phyloP scores from a whole-genome alignment of 148 eudicot genomes.

The Diospyros kaki region DNA sequence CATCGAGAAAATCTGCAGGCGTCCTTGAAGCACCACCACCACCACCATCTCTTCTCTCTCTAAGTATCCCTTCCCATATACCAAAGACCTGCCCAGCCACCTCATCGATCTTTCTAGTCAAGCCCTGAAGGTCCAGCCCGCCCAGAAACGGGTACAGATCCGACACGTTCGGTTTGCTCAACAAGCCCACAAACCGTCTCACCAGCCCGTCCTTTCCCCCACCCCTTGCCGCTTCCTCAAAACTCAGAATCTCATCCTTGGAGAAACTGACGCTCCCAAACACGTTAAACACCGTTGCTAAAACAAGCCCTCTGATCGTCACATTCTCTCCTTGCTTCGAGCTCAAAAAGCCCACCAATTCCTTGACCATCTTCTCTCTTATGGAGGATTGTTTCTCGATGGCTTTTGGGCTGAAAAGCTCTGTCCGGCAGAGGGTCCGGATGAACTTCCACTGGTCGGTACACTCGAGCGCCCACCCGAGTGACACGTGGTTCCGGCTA shows the following conservation, averaged over 20 bases:
- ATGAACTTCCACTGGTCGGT: conserved; percentile 20
- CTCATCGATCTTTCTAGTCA: background rate
- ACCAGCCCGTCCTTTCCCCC: background rate
- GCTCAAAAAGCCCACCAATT: conserved; percentile 21
- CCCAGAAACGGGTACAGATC: conserved; percentile 14
- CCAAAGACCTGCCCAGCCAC: background rate
- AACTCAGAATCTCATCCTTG: conserved; percentile 9
- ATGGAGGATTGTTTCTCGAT: conserved; percentile 1
- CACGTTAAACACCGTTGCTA: conserved; percentile 19
- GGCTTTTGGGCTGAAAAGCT: conserved; percentile 15
- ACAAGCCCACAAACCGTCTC: background rate
- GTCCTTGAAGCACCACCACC: background rate
- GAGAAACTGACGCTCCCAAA: conserved; percentile 19
- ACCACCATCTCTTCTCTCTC: background rate
- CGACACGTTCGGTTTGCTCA: background rate
- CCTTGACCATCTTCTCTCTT: conserved; percentile 21
- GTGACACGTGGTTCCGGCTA: background rate
- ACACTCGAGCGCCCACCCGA: conserved; percentile 7
- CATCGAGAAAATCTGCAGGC: conserved; percentile 10
- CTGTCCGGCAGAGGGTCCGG: conserved; percentile 6
- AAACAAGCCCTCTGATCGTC: conserved; percentile 8
- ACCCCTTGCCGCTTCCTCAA: background rate
- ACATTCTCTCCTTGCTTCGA: conserved; percentile 15
- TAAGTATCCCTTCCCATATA: conserved; percentile 1
- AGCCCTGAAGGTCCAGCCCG: conserved; percentile 3